Evolutionary conservation across 2,329 filamentous ascomycete species (phyloP).

Genomic region (Escovopsis sp.): DNA sequence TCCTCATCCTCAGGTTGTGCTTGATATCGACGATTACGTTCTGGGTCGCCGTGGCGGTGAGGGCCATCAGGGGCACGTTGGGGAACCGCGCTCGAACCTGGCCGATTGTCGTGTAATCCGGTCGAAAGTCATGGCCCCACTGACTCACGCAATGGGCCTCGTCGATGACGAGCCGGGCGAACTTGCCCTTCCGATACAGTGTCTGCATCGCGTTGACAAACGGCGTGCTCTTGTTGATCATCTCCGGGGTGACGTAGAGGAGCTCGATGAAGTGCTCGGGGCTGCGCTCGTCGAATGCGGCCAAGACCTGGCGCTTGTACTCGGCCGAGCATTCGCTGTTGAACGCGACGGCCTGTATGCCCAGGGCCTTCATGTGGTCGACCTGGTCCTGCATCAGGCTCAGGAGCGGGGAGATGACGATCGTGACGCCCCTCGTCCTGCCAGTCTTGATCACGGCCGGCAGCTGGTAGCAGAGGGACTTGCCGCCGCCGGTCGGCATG

Average conservation of each 20-base stretch:
- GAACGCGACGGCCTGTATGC: slow-evolving; percentile 67
- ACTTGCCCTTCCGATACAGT: slow-evolving; percentile 54
- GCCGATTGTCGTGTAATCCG: slow-evolving; percentile 83
- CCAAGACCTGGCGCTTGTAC: slow-evolving; percentile 52
- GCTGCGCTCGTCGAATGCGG: slow-evolving; percentile 42
- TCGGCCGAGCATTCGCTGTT: slow-evolving; percentile 58
- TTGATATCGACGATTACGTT: slow-evolving; percentile 88
- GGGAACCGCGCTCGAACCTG: slow-evolving; percentile 57
- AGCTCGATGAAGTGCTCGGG: slow-evolving; percentile 71
- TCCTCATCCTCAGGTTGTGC: slow-evolving; percentile 71
- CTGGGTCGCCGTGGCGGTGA: slow-evolving; percentile 88
- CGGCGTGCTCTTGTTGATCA: slow-evolving; percentile 68
- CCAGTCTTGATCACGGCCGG: slow-evolving; percentile 74
- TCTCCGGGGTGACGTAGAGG: slow-evolving; percentile 92
- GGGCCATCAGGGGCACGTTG: slow-evolving; percentile 76
- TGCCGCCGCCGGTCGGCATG: slow-evolving; percentile 96
- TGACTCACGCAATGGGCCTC: slow-evolving; percentile 99
- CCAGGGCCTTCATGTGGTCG: slow-evolving; percentile 57
- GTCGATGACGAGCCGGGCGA: slow-evolving; percentile 89
- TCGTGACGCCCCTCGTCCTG: slow-evolving; percentile 69
- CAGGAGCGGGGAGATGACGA: slow-evolving; percentile 87
- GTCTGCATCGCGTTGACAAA: slow-evolving; percentile 52
- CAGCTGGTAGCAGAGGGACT: slow-evolving; percentile 92
- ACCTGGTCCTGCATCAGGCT: slow-evolving; percentile 98
- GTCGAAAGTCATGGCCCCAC: slow-evolving; percentile 96